A percentile compares a stretch with the other conserved stretches of the same genome.
These are phyloP conservation scores for Escallonia herrerae DNA, from an alignment of 129 eudicot genomes.

Conservation along the genomic window DNA sequence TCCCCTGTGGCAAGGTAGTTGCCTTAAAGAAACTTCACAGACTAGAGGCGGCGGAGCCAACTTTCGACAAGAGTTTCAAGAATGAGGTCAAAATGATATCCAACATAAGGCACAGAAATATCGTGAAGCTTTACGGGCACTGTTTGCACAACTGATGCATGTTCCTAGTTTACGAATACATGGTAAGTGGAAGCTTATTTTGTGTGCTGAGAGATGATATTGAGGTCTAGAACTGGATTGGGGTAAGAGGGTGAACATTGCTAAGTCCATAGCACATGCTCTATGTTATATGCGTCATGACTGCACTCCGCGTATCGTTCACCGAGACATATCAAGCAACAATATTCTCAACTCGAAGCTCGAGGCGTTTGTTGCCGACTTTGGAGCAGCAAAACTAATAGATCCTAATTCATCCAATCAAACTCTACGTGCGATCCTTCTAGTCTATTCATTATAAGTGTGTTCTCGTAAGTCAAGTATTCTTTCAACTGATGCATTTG, in stretches of 20 bases:
- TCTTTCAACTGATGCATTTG: neutral
- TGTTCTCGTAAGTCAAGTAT: no score
- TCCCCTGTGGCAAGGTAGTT: slow-evolving; percentile 20
- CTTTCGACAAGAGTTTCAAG: slow-evolving; percentile 16
- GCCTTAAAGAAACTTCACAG: slow-evolving; percentile 24
- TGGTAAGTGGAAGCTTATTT: slow-evolving; percentile 23
- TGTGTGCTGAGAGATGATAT: slow-evolving; percentile 6
- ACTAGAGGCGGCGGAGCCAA: slow-evolving; percentile 3
- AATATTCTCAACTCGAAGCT: slow-evolving; percentile 14
- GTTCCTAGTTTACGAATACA: slow-evolving; percentile 11
- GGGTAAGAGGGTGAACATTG: slow-evolving; percentile 8
- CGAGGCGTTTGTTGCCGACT: slow-evolving; percentile 13
- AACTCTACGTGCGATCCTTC: neutral
- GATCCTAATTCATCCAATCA: slow-evolving; percentile 7
- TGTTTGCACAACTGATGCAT: slow-evolving; percentile 7
- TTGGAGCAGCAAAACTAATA: slow-evolving; percentile 16
- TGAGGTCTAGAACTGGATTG: slow-evolving; percentile 12
- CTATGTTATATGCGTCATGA: slow-evolving; percentile 15
- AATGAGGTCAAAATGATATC: slow-evolving; percentile 19
- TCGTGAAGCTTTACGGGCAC: slow-evolving; percentile 20
- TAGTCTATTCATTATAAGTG: neutral
- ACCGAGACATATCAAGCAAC: slow-evolving; percentile 19
- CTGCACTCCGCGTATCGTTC: slow-evolving; percentile 12
- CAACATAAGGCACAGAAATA: slow-evolving; percentile 22
- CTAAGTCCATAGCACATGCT: slow-evolving; percentile 11